Conservation (phyloP, 31 red algal species). For the Pterothamnion heteromorphum region DNA sequence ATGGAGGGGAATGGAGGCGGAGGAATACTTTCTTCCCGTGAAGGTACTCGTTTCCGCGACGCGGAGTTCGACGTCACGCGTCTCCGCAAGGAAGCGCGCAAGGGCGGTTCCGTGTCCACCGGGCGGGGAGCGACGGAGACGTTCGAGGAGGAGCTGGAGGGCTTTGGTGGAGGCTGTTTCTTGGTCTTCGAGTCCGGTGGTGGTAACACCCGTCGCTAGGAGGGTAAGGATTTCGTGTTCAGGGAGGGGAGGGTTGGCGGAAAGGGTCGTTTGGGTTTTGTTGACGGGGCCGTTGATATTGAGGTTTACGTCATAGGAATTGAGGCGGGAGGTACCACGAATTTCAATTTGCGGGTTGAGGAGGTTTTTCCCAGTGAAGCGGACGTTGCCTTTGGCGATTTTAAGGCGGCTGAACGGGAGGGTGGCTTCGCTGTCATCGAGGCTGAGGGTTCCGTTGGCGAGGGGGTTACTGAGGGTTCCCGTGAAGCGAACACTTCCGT, state of each 20-base stretch:
- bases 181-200: neutral
- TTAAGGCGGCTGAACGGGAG: constrained; percentile 21
- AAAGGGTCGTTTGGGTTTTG: neutral
- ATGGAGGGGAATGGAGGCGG: constrained; percentile 16
- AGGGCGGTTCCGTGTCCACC: neutral
- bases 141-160: constrained; percentile 15
- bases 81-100: neutral
- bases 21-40: neutral
- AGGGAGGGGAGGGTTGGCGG: constrained; percentile 20
- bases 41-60: neutral
- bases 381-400: neutral
- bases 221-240: constrained; percentile 29
- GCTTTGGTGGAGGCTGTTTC: constrained; percentile 8
- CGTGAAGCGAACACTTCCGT: neutral
- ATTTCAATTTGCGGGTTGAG: neutral
- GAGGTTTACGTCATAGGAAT: neutral
- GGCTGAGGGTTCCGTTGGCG: neutral
- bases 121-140: neutral
- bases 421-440: neutral
- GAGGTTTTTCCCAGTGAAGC: neutral
- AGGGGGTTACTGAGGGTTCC: neutral
- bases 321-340: neutral
- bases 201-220: constrained; percentile 11
- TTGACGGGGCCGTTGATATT: neutral
- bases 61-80: neutral